Evolutionary conservation across 352 stramenopile species (phyloP), one percentile per base, ranked within the genome.

Genomic region (Thraustotheca clavata): DNA sequence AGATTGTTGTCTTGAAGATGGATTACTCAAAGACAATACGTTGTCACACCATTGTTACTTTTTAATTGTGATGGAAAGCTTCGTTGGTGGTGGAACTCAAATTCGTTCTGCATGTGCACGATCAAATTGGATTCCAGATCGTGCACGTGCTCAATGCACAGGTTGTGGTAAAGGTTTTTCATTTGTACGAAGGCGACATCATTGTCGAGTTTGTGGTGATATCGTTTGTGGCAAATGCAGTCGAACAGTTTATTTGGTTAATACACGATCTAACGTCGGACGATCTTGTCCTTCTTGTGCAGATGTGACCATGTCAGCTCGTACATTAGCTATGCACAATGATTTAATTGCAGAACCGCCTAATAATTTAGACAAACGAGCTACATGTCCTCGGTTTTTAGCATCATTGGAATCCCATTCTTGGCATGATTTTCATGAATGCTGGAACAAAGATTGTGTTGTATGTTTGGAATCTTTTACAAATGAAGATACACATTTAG

Each of bases 201-300:
- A 94, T 69, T 94, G 85, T 65, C 79, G 83, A 41, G 74, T 94
- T 1, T 94, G 85, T 50, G 85, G 83, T 33, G 85, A 94, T 48
- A 79, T 94, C 12, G 80, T 91, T 9, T 94, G 85, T 67, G 87
- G 76, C 74, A 90, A 85, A 49, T 94, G 85, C 67, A 89, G 77
- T 1, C 81, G 91, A 61, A 78, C 43, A 8, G 43, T 52, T 9
- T 52, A 52, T 31, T 31, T 52, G 6, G n/a, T 52, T 31, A 52
- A 52, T 7, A 52, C 43, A 18, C 11, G 11, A 24, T 52, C 43
- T 31, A 52, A 52, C 43, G 43, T 52, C 43, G 43, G 43, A 1
- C 43, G 43, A 31, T 52, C 43, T 24, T 52, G 43, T 52, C 43
- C 43, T 24, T 52, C 43, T 9, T 52, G 43, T 18, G 43, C 43